Conservation (phyloP, 2,329 filamentous ascomycete genomes). For the Phaeosphaeriaceae sp. region DNA sequence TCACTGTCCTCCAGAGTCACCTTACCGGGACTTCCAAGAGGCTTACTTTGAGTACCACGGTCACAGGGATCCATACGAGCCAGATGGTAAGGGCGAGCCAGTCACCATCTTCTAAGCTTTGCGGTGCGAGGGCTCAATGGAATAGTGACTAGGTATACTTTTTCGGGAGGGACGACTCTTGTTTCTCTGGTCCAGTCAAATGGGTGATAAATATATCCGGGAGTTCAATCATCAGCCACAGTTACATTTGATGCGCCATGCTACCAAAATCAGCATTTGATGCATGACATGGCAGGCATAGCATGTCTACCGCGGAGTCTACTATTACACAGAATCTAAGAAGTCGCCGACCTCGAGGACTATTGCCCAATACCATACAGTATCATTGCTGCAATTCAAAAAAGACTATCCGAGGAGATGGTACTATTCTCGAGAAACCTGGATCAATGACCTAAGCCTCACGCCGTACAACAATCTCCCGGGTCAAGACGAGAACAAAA, state of each 20-base stretch:
- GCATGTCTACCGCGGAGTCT: background rate
- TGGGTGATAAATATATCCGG: background rate
- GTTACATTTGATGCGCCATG: background rate
- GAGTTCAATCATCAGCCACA: background rate
- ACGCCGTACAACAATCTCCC: background rate
- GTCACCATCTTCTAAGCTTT: constrained; percentile 22
- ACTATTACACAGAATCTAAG: background rate
- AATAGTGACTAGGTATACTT: background rate
- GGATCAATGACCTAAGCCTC: background rate
- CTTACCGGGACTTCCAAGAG: constrained; percentile 35
- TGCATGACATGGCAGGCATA: background rate
- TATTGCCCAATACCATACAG: background rate
- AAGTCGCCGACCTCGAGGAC: no score
- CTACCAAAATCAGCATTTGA: background rate
- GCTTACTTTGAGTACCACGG: constrained; percentile 44
- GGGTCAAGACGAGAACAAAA: background rate
- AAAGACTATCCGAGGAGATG: background rate
- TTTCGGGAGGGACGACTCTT: no score
- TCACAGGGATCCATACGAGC: constrained; percentile 42
- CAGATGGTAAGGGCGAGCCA: constrained; percentile 18
- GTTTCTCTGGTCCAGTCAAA: constrained; percentile 1
- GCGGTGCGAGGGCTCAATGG: background rate
- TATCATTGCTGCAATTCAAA: background rate
- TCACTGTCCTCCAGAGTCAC: constrained; percentile 38
- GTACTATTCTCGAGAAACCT: background rate